Evolutionary conservation across 495 filamentous ascomycete genomes (phyloP), one percentile per base, ranked within the genome.

Genomic region (Cairneyella variabilis): DNA sequence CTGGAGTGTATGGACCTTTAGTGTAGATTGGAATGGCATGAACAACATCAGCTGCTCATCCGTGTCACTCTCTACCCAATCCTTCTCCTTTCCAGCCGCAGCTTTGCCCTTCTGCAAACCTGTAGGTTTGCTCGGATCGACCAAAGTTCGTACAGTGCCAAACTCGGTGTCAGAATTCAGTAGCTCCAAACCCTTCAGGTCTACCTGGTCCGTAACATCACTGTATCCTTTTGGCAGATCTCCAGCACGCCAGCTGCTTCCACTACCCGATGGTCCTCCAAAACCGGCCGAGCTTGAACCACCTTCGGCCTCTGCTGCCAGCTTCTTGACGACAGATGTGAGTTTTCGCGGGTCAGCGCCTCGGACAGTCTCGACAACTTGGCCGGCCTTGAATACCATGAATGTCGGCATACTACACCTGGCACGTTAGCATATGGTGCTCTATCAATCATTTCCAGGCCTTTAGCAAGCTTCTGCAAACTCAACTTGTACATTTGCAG

Each of bases 51-150:
- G 68, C 76, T 98, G 95, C 73, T 97, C 90, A 66, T 98, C 93
- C n/a, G 91, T 96, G 64, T 97, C 95, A 64, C 89, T 96, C 76
- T 97, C 90, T n/a, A 97, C 82, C 89, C 90, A 97, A 69, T 98
- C 93, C 47, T 82, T 81, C 14, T 58, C 51, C 27, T 71, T 57
- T 37, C 66, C 62, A 14, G 62, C 69, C 34, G 62, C 63, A 10
- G 67, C 67, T 67, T 86, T 88, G 34, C 80, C 78, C 59, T 86
- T 86, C 37, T 56, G 64, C 34, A 92, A 68, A 1, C 80, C 74
- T 42, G 70, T 69, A 12, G 93, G 93, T 68, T 87, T 86, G 34
- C 65, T 75, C 5, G 56, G 54, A 16, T 88, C 80, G 62, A 98
- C 89, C 4, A 97, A 71, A n/a, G 79, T 82, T 52, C 84, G 73